Evolutionary conservation across 495 filamentous ascomycete genomes (phyloP).

Genomic region (Penicillium pancosmium): DNA sequence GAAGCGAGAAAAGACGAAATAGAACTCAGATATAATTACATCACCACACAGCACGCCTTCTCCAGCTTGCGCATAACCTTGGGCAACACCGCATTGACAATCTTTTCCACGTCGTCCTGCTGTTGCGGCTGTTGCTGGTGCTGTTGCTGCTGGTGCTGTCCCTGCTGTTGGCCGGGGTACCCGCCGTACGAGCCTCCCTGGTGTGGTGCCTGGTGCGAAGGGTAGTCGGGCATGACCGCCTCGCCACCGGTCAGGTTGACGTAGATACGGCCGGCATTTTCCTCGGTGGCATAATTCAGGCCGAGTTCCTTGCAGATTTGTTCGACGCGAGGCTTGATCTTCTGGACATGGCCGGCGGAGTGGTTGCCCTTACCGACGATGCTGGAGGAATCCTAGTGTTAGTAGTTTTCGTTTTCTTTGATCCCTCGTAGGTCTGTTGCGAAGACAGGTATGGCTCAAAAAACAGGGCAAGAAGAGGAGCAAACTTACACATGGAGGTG

Average conservation of each 20-base stretch:
- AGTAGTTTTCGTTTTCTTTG: not conserved
- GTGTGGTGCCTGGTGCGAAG: constrained; percentile 33
- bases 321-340: constrained; percentile 90
- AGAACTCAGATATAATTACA: constrained; percentile 51
- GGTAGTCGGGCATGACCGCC: constrained; percentile 55
- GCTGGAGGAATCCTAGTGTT: constrained; percentile 25
- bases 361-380: constrained; percentile 98
- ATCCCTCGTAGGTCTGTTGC: not conserved
- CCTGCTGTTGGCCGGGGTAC: constrained; percentile 43
- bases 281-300: constrained; percentile 78
- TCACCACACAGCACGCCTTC: constrained; percentile 75
- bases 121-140: constrained; percentile 48
- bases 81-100: constrained; percentile 64
- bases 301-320: constrained; percentile 80
- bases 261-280: constrained; percentile 85
- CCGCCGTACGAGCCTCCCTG: constrained; percentile 24
- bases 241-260: constrained; percentile 65
- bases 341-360: constrained; percentile 74
- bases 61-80: constrained; percentile 64
- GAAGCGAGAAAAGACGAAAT: not conserved
- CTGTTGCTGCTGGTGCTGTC: constrained; percentile 36
- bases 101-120: constrained; percentile 64
- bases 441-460: not conserved
- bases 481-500: constrained; percentile 71
- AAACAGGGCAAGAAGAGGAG: not conserved